These are phyloP conservation scores for Phytophthora kernoviae DNA, from an alignment of 352 stramenopile species.

Conservation along the genomic window DNA sequence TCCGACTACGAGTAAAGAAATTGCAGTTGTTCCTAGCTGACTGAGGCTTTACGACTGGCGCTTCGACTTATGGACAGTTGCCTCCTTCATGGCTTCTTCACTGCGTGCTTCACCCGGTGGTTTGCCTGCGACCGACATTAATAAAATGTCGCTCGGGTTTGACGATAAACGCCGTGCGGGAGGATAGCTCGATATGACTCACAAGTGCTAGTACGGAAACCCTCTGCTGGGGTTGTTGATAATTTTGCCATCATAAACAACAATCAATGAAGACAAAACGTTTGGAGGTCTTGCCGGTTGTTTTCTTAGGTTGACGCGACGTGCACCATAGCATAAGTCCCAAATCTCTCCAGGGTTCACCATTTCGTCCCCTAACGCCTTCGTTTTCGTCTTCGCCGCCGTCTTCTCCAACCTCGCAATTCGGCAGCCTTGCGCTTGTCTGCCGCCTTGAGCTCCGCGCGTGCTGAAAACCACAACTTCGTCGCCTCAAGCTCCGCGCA, in stretches of 20 bases:
- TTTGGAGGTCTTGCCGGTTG: no score
- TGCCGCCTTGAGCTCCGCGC: no score
- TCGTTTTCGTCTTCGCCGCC: no score
- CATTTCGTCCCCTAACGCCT: no score
- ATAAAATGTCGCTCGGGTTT: slow-evolving; percentile 27
- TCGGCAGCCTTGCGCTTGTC: no score
- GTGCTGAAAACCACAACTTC: no score
- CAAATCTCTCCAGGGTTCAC: no score
- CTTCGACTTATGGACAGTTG: slow-evolving; percentile 16
- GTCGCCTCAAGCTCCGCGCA: no score
- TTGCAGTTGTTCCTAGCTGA: slow-evolving; percentile 9
- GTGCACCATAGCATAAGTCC: no score
- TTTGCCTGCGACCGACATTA: slow-evolving; percentile 23
- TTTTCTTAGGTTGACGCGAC: no score
- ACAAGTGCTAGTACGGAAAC: slow-evolving; percentile 18
- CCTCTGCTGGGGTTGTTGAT: slow-evolving; percentile 12
- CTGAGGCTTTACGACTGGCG: slow-evolving; percentile 27
- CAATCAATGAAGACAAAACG: slow-evolving; percentile 9
- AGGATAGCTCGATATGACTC: slow-evolving; percentile 10
- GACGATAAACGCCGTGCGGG: slow-evolving; percentile 20
- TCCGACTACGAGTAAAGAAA: slow-evolving; percentile 88
- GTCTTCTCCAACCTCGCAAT: no score
- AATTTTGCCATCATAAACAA: slow-evolving; percentile 15
- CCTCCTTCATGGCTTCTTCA: slow-evolving; percentile 29
- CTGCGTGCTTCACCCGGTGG: slow-evolving; percentile 7